Conservation (phyloP, 257 asterid species). For the Lycium barbarum region DNA sequence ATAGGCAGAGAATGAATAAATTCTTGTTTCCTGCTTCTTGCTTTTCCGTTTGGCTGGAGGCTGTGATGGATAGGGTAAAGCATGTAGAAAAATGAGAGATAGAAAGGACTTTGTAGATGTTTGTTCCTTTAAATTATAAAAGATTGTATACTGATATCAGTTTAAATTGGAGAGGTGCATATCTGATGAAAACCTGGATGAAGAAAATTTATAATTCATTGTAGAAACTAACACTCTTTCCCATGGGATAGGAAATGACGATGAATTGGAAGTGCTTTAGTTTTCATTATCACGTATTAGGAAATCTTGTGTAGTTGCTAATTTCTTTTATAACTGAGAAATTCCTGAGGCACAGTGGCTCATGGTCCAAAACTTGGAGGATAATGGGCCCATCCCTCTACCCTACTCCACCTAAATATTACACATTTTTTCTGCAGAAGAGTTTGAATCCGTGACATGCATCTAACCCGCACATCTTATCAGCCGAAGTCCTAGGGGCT, state of each 20-base stretch:
- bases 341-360: neutral
- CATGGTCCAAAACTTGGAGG: neutral
- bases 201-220: neutral
- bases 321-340: neutral
- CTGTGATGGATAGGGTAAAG: neutral
- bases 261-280: slow-evolving; percentile 12
- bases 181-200: neutral
- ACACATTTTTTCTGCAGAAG: neutral
- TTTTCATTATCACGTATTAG: neutral
- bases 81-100: slow-evolving; percentile 16
- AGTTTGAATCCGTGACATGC: neutral
- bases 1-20: neutral
- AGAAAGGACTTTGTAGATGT: neutral
- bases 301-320: neutral
- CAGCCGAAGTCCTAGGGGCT: neutral
- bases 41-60: slow-evolving; percentile 14
- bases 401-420: slow-evolving; percentile 13
- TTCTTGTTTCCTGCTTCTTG: slow-evolving; percentile 8
- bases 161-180: slow-evolving; percentile 1
- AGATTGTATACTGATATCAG: neutral
- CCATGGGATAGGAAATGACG: slow-evolving; percentile 6
- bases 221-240: neutral
- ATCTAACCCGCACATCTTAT: slow-evolving; percentile 11
- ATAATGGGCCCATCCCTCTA: neutral
- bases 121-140: neutral